Evolutionary conservation across 352 stramenopile genomes (phyloP).

Genomic region (Pelagophyceae sp.): DNA sequence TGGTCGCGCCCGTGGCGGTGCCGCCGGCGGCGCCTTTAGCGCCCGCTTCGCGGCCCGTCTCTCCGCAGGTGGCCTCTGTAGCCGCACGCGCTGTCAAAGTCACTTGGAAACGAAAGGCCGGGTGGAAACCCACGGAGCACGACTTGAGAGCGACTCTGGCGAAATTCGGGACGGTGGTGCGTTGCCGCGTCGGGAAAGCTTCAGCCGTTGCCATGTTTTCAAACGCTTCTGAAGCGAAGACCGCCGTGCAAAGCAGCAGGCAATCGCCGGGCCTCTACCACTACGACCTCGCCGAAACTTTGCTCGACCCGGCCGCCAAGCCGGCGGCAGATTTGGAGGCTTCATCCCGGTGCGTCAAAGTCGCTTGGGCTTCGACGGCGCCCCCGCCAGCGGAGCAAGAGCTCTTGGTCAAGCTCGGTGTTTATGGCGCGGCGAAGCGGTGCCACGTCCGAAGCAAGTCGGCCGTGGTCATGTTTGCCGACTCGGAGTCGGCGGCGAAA

Average conservation of each 20-base stretch:
- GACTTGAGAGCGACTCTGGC: background rate
- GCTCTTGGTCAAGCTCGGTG: background rate
- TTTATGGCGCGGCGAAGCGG: background rate
- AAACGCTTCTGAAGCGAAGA: background rate
- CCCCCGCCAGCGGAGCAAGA: background rate
- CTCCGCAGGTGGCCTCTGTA: too few relatives aligned
- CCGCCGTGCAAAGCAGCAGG: too few relatives aligned
- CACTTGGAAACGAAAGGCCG: too few relatives aligned
- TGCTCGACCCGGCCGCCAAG: background rate
- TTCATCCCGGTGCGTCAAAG: constrained; percentile 3
- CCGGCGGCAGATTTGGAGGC: background rate
- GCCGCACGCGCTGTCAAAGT: too few relatives aligned
- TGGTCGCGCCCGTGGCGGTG: too few relatives aligned
- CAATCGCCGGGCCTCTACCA: too few relatives aligned
- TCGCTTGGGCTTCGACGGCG: background rate
- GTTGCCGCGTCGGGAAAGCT: background rate
- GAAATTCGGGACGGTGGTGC: background rate
- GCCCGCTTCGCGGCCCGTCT: too few relatives aligned
- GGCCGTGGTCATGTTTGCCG: background rate
- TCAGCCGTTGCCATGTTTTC: background rate
- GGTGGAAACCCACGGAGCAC: background rate
- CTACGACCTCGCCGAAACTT: too few relatives aligned
- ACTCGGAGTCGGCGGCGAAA: background rate
- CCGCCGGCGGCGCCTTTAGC: too few relatives aligned
- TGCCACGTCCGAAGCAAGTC: background rate